Evolutionary conservation across 805 yeast genomes (phyloP), one percentile per base, ranked within the genome.

Genomic region (Candida xiaguanensis): DNA sequence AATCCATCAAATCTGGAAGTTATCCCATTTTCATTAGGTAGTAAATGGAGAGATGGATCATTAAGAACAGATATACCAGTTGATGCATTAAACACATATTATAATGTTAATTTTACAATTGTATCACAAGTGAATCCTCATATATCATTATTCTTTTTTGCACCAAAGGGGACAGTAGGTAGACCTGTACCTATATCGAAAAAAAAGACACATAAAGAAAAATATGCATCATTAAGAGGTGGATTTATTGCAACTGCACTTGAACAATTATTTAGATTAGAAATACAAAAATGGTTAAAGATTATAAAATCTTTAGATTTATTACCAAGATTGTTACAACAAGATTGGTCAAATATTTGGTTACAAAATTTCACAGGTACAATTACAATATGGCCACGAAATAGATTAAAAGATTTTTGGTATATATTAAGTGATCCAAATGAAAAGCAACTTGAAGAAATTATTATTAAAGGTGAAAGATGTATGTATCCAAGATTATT

Each of bases 121-220:
- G 93, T 85, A 14, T 80, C 88, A 14, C 95, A 85, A 61, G 91
- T 85, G 6, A 85, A 85, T 55, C 93, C 95, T 1, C 95, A 85
- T 56, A 82, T 85, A 23, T 74, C 84, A 33, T 64, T 85, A 15
- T 85, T 85, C 60, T 82, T 80, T 51, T 85, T 76, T 53, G 84
- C 88, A 6, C 88, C 91, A 17, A 74, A 81, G 48, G 95, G 95
- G 1, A 79, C 86, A 2, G 85, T 85, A 13, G 95, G 95, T 0
- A 67, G 82, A 41, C 95, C 95, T 0, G 86, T 85, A 16, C 72
- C 83, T 1, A 61, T 75, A 11, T 51, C 70, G 0, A 70, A 70
- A 36, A 72, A 83, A 0, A 59, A 58, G 36, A 63, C 70, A 5
- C 43, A 49, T 22, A 52, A 47, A 14, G 61, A 58, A 34, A 58